Conservation (phyloP, 1,139 yeast species). For the Wickerhamomyces sp. region DNA sequence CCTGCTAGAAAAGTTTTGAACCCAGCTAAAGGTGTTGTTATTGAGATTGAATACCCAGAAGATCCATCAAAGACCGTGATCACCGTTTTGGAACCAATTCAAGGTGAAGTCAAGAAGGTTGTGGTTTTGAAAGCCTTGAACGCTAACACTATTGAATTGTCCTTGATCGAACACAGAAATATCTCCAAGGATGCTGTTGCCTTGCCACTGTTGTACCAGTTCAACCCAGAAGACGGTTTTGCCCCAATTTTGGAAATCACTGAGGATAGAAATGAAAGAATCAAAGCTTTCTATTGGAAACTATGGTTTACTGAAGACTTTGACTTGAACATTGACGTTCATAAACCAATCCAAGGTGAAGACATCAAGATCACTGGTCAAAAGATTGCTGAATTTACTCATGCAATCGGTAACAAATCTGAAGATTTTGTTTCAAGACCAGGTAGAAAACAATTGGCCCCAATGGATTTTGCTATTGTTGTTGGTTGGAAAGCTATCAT, state of each 20-base stretch:
- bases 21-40: slow-evolving; percentile 62
- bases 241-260: slow-evolving; percentile 91
- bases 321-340: slow-evolving; percentile 59
- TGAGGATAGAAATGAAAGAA: slow-evolving; percentile 87
- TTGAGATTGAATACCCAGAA: slow-evolving; percentile 52
- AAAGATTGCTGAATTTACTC: slow-evolving; percentile 88
- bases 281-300: slow-evolving; percentile 95
- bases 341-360: slow-evolving; percentile 59
- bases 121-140: slow-evolving; percentile 54
- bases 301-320: slow-evolving; percentile 87
- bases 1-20: slow-evolving; percentile 76
- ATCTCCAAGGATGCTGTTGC: slow-evolving; percentile 70
- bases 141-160: slow-evolving; percentile 52
- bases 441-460: slow-evolving; percentile 83
- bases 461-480: slow-evolving; percentile 99
- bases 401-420: slow-evolving; percentile 95
- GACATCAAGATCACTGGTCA: slow-evolving; percentile 64
- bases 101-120: slow-evolving; percentile 68
- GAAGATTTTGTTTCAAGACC: slow-evolving; percentile 91
- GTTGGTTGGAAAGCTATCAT: slow-evolving; percentile 98
- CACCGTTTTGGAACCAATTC: slow-evolving; percentile 62
- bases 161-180: slow-evolving; percentile 85
- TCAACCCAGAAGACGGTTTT: slow-evolving; percentile 81
- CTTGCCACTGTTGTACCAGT: slow-evolving; percentile 72
- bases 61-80: slow-evolving; percentile 53